Evolutionary conservation across 805 yeast species (phyloP).

Genomic region (Citeromyces nyonsensis): DNA sequence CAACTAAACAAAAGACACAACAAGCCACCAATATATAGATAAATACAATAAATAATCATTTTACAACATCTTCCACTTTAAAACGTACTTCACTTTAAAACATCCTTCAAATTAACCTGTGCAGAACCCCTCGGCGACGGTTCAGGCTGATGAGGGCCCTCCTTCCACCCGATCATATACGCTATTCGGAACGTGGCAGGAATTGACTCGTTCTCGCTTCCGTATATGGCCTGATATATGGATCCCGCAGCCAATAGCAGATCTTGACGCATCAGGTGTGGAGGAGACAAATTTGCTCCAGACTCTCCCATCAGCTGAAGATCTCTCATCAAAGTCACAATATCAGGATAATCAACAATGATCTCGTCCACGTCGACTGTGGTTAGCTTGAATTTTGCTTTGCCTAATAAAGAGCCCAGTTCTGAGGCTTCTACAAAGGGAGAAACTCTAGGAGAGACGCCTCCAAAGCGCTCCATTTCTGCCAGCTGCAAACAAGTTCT

Average conservation of each 20-base stretch:
- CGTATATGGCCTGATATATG: conserved; percentile 58
- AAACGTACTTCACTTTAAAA: conserved; percentile 25
- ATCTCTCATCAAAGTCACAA: conserved; percentile 52
- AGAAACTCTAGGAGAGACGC: conserved; percentile 67
- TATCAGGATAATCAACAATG: conserved; percentile 63
- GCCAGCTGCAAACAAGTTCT: conserved; percentile 72
- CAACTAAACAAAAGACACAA: conserved; percentile 6
- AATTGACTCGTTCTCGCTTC: conserved; percentile 33
- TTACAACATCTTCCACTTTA: conserved; percentile 46
- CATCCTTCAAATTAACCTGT: conserved; percentile 52
- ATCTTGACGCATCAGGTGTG: conserved; percentile 36
- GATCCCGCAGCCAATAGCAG: conserved; percentile 63
- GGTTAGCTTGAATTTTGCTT: conserved; percentile 65
- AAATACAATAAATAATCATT: not conserved
- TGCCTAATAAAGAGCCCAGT: conserved; percentile 55
- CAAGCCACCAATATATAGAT: not conserved
- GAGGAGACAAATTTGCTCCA: conserved; percentile 30
- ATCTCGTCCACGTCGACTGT: conserved; percentile 80
- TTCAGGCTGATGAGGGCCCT: conserved; percentile 50
- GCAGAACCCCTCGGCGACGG: conserved; percentile 66
- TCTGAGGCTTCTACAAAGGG: conserved; percentile 73
- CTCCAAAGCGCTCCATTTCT: conserved; percentile 66
- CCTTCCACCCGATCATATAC: conserved; percentile 85
- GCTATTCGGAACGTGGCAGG: conserved; percentile 73
- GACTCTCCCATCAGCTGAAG: conserved; percentile 76